Evolutionary conservation across 345 rosid species (phyloP).

Genomic region (Hypericum perforatum): DNA sequence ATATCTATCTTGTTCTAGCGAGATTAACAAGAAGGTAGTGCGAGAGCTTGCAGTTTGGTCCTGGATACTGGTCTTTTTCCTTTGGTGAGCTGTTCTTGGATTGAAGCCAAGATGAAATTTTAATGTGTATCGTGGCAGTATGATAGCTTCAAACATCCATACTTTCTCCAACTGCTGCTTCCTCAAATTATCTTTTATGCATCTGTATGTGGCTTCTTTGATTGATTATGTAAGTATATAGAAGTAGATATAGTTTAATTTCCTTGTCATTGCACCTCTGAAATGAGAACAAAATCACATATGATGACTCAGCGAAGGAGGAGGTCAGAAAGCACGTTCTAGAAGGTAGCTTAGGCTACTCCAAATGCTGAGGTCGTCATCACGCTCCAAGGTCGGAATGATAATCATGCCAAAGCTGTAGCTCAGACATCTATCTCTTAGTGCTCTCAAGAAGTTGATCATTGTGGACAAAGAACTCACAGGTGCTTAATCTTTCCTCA

Average conservation of each 20-base stretch:
- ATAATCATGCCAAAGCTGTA: conserved; percentile 56
- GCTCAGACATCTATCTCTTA: conserved; percentile 69
- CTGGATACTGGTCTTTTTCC: conserved; percentile 43
- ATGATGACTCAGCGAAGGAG: conserved; percentile 60
- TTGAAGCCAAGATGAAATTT: background rate
- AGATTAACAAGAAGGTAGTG: conserved; percentile 66
- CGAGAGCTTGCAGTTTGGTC: conserved; percentile 75
- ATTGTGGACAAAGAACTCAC: conserved; percentile 71
- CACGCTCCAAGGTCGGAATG: conserved; percentile 83
- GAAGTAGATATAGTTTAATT: too few relatives aligned
- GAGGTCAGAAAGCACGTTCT: conserved; percentile 50
- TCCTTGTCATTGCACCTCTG: too few relatives aligned
- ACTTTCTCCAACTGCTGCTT: too few relatives aligned
- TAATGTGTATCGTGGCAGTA: background rate
- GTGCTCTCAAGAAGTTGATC: conserved; percentile 72
- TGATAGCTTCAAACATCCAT: background rate
- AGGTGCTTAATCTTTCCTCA: conserved; percentile 45
- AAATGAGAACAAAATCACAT: conserved; percentile 31
- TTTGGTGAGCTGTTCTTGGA: background rate
- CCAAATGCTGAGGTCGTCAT: conserved; percentile 85
- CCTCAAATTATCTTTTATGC: too few relatives aligned
- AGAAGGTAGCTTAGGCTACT: conserved; percentile 46
- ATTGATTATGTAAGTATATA: too few relatives aligned
- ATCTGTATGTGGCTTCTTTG: too few relatives aligned
- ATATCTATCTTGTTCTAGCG: conserved; percentile 65